Base-by-base conservation (phyloP, 2,329 filamentous ascomycete species). In the Penicillium capsulatum region DNA sequence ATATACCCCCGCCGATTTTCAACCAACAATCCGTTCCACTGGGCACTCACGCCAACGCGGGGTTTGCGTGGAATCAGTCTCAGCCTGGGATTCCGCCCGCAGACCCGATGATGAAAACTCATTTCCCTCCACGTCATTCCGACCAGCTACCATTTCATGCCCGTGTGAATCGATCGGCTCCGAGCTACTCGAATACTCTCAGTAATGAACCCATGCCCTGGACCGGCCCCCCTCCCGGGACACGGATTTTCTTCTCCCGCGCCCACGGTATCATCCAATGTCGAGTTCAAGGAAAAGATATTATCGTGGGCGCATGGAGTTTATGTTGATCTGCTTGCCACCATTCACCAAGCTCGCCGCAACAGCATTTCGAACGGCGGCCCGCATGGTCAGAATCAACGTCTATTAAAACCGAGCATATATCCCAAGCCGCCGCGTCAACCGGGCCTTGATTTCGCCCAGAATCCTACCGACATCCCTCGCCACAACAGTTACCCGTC, bases 281-380 rank as follows among this genome's bases (percentile, higher is more conserved):
- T 62, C 9, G 69, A 73, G 40, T 86, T 86, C 57, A 82, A 80
- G 48, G 84, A 88, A 48, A 83, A 79, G 47, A 77, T 79, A 2
- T 66, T 89, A 16, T 70, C 76, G 10, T 81, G 80, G 66, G 85
- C 84, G n/a, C 82, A 89, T 59, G 74, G 74, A 49, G 76, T 82
- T 20, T 90, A 90, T 61, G 71, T 84, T 33, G 81, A 87, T 47
- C 72, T 91, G 6, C 67, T 90, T 3, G 67, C 79, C 7, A 79
- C 78, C 48, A 69, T 86, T 5, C 79, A 84, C 45, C 74, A 78
- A 36, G 71, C 67, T 26, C 63, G 65, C 44, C 65, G 66, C 38
- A 64, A 65, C 36, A 66, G 61, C 28, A 45, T 70, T 14, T 80
- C 78, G 41, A 80, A 70, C 45, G 54, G 50, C 42, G 60, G 48